phyloP scores from a whole-genome alignment of 768 basidiomycete species.

The Punctularia strigosozonata region DNA sequence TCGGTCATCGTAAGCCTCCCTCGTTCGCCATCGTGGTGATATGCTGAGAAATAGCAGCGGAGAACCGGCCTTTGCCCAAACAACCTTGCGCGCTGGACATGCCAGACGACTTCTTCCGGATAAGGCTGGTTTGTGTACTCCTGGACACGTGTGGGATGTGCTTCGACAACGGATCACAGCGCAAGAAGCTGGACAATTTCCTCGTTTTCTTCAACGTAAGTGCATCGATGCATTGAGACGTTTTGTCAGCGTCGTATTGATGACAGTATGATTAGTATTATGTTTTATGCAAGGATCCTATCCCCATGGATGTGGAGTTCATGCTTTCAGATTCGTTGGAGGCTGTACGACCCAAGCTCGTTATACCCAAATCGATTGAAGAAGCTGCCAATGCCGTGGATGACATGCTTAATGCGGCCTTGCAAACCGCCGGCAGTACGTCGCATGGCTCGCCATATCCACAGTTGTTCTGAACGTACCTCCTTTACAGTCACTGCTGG shows the following conservation, averaged over 20 bases:
- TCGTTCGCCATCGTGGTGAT: slow-evolving; percentile 7
- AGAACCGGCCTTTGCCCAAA: slow-evolving; percentile 77
- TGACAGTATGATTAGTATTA: slow-evolving; percentile 45
- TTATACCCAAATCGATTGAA: slow-evolving; percentile 60
- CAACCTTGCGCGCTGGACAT: slow-evolving; percentile 70
- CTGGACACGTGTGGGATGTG: slow-evolving; percentile 96
- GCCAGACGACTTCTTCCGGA: slow-evolving; percentile 93
- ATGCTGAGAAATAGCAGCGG: slow-evolving; percentile 44
- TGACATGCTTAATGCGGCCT: slow-evolving; percentile 67
- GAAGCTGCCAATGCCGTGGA: slow-evolving; percentile 86
- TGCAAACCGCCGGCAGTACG: slow-evolving; percentile 49
- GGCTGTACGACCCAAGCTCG: slow-evolving; percentile 80
- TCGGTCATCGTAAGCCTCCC: slow-evolving; percentile 75
- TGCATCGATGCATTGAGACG: slow-evolving; percentile 1
- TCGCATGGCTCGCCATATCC: neutral
- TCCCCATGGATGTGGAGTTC: slow-evolving; percentile 98
- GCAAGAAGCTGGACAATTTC: slow-evolving; percentile 88
- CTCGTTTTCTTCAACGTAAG: slow-evolving; percentile 86
- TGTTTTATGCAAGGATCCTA: slow-evolving; percentile 71
- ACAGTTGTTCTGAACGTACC: slow-evolving; percentile 7
- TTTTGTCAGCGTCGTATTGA: slow-evolving; percentile 3
- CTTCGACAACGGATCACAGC: slow-evolving; percentile 89
- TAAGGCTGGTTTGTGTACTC: slow-evolving; percentile 83
- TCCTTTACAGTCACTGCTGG: slow-evolving; percentile 17
- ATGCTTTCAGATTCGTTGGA: slow-evolving; percentile 93